Conservation (phyloP, 768 basidiomycete genomes). For the Lentinula raphanica region DNA sequence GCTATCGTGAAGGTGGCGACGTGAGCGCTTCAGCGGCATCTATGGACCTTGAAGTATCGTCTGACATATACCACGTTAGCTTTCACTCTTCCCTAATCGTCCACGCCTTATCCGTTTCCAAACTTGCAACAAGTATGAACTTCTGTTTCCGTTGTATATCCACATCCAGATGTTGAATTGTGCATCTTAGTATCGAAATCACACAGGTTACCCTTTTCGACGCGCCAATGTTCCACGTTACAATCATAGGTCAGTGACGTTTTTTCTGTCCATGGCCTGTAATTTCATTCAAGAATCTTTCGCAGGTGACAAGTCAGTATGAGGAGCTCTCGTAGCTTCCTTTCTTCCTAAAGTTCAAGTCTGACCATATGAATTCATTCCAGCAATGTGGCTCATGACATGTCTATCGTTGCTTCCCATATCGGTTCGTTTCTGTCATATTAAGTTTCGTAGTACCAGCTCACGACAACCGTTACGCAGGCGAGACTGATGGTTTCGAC, state of each 20-base stretch:
- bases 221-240: conserved; percentile 21
- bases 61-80: conserved; percentile 3
- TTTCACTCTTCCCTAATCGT: conserved; percentile 14
- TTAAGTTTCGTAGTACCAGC: background rate
- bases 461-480: background rate
- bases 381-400: conserved; percentile 19
- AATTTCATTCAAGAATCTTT: background rate
- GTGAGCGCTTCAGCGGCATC: background rate
- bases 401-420: conserved; percentile 18
- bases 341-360: background rate
- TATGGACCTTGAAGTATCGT: background rate
- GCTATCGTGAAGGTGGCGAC: conserved; percentile 16
- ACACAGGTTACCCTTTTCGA: conserved; percentile 16
- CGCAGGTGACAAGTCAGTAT: conserved; percentile 8
- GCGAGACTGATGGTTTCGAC: conserved; percentile 21
- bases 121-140: conserved; percentile 16
- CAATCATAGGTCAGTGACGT: conserved; percentile 13
- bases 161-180: no score
- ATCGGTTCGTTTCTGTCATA: conserved; percentile 9
- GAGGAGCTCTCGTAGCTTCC: no score
- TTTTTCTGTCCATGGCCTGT: background rate
- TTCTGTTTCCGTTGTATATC: background rate
- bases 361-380: background rate
- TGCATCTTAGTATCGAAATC: conserved; percentile 16
- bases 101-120: conserved; percentile 22